phyloP scores from a whole-genome alignment of 1,284 basidiomycete species.

The Cerioporus squamosus region DNA sequence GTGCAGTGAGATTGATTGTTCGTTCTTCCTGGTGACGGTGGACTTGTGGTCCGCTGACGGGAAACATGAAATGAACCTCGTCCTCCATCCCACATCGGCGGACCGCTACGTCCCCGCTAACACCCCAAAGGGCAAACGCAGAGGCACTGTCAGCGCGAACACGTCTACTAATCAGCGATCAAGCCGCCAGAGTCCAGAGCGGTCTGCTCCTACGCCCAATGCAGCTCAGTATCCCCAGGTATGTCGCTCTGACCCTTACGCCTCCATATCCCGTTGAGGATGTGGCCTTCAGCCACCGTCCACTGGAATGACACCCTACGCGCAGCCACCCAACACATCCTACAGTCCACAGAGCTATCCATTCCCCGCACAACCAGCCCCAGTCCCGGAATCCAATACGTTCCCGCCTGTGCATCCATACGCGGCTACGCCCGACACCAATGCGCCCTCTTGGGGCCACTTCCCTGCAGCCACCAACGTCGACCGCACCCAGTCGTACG shows the following conservation, averaged over 20 bases:
- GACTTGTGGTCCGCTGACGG: conserved; percentile 88
- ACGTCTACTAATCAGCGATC: conserved; percentile 26
- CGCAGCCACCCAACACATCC: conserved; percentile 41
- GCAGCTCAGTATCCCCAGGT: conserved; percentile 31
- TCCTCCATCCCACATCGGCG: conserved; percentile 79
- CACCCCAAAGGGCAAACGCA: conserved; percentile 51
- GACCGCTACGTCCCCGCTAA: conserved; percentile 69
- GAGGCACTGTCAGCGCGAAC: conserved; percentile 37
- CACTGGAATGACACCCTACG: conserved; percentile 40
- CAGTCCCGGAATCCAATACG: conserved; percentile 38
- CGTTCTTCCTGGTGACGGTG: conserved; percentile 87
- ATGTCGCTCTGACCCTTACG: conserved; percentile 14
- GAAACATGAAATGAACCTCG: conserved; percentile 82
- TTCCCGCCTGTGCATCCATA: conserved; percentile 35
- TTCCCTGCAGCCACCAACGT: conserved; percentile 43
- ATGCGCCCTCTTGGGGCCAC: conserved; percentile 57
- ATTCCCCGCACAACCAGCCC: conserved; percentile 36
- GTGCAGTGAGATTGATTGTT: conserved; percentile 78
- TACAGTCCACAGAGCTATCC: conserved; percentile 49
- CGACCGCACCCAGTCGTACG: conserved; percentile 56
- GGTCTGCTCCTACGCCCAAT: conserved; percentile 19
- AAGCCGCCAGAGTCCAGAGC: conserved; percentile 29
- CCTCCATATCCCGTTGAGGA: conserved; percentile 16
- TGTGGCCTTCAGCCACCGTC: conserved; percentile 28
- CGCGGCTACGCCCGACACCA: conserved; percentile 26